Percentiles rank a stretch among this genome's conserved stretches.
These are phyloP conservation scores for Cetradonia linearis DNA, from an alignment of 495 filamentous ascomycete genomes.

Conservation along the genomic window DNA sequence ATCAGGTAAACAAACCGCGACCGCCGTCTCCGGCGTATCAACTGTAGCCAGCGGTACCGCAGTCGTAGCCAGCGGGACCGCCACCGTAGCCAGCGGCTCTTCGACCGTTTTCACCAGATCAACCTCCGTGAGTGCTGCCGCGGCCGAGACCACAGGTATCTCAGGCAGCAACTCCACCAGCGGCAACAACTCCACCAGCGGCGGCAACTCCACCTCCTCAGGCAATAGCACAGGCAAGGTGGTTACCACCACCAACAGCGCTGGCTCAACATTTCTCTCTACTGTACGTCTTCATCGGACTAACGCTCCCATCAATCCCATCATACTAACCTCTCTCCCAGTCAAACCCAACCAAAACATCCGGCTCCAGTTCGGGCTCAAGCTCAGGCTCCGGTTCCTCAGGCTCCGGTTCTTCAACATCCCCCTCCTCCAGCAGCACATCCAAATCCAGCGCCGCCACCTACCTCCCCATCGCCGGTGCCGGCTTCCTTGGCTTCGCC, in stretches of 20 bases:
- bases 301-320: not conserved
- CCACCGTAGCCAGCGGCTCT: not conserved
- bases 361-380: conserved; percentile 22
- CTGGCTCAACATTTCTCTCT: conserved; percentile 12
- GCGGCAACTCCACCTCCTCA: not conserved
- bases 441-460: conserved; percentile 14
- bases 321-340: not conserved
- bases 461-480: conserved; percentile 16
- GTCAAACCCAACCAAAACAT: conserved; percentile 10
- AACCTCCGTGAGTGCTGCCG: conserved; percentile 27
- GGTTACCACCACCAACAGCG: conserved; percentile 21
- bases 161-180: not conserved
- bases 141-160: conserved; percentile 8
- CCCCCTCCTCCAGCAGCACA: not conserved
- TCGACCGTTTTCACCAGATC: conserved; percentile 29
- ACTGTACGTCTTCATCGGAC: not conserved
- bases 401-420: conserved; percentile 11
- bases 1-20: conserved; percentile 23
- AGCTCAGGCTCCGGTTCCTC: not conserved
- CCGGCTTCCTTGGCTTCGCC: conserved; percentile 20
- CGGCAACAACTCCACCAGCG: not conserved
- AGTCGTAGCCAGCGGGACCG: not conserved
- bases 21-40: conserved; percentile 27
- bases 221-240: conserved; percentile 13
- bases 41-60: conserved; percentile 26